These are phyloP conservation scores for Sistotremastrum niveocremeum DNA, from an alignment of 768 basidiomycete genomes.

Conservation along the genomic window DNA sequence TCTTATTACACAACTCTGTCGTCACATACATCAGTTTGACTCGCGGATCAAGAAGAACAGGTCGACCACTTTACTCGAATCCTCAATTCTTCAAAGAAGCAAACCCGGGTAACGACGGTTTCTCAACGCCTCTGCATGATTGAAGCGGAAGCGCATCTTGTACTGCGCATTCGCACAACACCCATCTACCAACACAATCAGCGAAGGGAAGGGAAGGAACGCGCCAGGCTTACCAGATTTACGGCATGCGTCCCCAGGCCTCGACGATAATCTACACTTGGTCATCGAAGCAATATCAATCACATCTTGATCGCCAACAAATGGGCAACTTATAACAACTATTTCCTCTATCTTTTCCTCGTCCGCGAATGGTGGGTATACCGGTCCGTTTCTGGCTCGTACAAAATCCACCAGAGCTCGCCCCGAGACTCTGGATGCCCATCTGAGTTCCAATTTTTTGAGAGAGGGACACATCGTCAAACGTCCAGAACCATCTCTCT, in stretches of 20 bases:
- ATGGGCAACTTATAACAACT: conserved; percentile 42
- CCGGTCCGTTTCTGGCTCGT: conserved; percentile 19
- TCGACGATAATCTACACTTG: conserved; percentile 32
- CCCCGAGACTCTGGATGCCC: conserved; percentile 44
- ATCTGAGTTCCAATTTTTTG: conserved; percentile 37
- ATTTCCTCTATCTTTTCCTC: conserved; percentile 27
- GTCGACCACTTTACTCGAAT: too few species aligned
- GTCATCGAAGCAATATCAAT: conserved; percentile 34
- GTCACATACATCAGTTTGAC: too few species aligned
- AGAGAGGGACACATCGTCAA: conserved; percentile 33
- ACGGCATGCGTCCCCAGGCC: conserved; percentile 35
- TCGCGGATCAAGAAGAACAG: too few species aligned
- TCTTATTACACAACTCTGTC: too few species aligned
- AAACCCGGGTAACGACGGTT: too few species aligned
- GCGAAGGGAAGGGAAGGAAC: too few species aligned
- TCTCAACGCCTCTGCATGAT: too few species aligned
- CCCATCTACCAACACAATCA: too few species aligned
- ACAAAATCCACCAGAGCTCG: conserved; percentile 37
- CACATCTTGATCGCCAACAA: conserved; percentile 41
- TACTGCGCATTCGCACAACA: too few species aligned
- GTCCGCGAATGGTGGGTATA: background rate
- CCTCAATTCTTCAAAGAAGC: too few species aligned
- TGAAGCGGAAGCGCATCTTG: too few species aligned
- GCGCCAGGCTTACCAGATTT: conserved; percentile 21
- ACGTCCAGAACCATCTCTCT: conserved; percentile 25